Evolutionary conservation across 1,284 basidiomycete species (phyloP).

Genomic region (Ganoderma leucocontextum): DNA sequence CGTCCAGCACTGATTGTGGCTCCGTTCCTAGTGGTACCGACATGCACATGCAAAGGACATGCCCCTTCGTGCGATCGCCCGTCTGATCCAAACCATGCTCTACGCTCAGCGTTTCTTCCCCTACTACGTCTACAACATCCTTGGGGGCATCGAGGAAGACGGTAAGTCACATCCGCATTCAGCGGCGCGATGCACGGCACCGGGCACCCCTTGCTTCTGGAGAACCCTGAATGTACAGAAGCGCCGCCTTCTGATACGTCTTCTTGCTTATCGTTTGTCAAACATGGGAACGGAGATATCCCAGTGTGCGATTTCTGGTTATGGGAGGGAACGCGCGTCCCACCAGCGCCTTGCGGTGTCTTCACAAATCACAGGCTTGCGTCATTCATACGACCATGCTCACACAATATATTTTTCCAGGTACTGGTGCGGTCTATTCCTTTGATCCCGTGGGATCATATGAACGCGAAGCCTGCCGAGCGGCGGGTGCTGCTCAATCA

Average conservation of each 20-base stretch:
- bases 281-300: not conserved
- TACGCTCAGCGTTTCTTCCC: conserved; percentile 96
- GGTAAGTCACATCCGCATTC: conserved; percentile 74
- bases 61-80: conserved; percentile 90
- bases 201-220: conserved; percentile 7
- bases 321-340: conserved; percentile 16
- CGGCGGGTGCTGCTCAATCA: conserved; percentile 90
- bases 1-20: conserved; percentile 13
- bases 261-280: conserved; percentile 3
- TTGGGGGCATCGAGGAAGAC: conserved; percentile 93
- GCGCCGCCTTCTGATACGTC: not conserved
- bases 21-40: conserved; percentile 81
- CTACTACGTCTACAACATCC: conserved; percentile 95
- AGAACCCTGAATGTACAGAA: not conserved
- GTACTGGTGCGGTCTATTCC: conserved; percentile 94
- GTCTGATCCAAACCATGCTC: conserved; percentile 95
- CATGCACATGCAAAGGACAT: conserved; percentile 95
- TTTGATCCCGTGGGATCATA: conserved; percentile 97
- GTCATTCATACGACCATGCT: conserved; percentile 16
- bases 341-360: not conserved
- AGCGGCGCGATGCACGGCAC: conserved; percentile 6
- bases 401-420: conserved; percentile 49
- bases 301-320: conserved; percentile 7
- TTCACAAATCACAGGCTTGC: not conserved
- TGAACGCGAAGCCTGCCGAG: conserved; percentile 93